Base-by-base conservation (phyloP, 1,139 yeast species). In the Pichia sp. region DNA sequence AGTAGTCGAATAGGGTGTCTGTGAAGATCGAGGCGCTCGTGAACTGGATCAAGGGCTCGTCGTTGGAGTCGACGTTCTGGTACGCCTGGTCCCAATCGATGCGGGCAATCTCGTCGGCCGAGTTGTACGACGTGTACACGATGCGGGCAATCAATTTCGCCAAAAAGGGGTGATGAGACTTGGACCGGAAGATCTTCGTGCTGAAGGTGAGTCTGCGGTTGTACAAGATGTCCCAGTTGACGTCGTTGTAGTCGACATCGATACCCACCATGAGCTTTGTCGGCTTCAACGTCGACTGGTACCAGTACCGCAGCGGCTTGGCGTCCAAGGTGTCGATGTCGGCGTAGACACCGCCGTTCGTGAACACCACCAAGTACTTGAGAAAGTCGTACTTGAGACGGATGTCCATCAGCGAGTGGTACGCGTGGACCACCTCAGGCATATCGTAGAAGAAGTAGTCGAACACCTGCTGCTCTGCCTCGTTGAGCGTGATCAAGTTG, bases 21-120 rank as follows among this genome's bases (percentile, higher is more conserved):
- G 95, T 84, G 77, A 86, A 85, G n/a, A 85, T 76, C 18, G 88
- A 90, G 6, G 90, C 87, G 12, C 93, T 91, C 0, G 93, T 63
- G 39, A 62, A 63, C 82, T 90, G 93, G 82, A 63, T 80, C 71
- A 86, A 83, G 75, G 67, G 66, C 48, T 64, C 67, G 36, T 63
- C 64, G 44, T 63, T 63, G 7, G 65, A 59, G 48, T 85, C 93
- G 87, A 86, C 61, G 77, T 75, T 85, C 82, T 82, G 49, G 82
- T 79, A 66, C 70, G 80, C 64, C 68, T 54, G 49, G 57, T 74
- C 75, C 59, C 83, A 80, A 25, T 83, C 66, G 41, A 70, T 68
- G 7, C 50, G 42, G n/a, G 21, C 3, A 26, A 66, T 65, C 46
- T 72, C 60, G 13, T 70, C 66, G 19, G 66, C 43, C 36, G 59